These are phyloP conservation scores for Candida tallmaniae DNA, from an alignment of 805 yeast species.

Conservation along the genomic window DNA sequence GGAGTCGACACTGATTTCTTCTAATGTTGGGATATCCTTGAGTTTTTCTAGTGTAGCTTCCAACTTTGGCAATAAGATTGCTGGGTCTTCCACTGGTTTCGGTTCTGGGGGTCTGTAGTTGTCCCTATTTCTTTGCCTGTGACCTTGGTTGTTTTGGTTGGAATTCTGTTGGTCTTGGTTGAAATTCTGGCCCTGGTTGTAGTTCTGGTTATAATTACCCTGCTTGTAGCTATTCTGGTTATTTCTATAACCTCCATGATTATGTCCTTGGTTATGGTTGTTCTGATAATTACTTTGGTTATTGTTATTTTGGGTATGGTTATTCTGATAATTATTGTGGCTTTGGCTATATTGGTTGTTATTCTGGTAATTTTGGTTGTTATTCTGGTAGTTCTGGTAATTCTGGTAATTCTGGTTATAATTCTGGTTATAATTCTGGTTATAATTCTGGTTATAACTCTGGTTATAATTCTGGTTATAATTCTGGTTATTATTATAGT, in stretches of 20 bases:
- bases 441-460: conserved; percentile 4
- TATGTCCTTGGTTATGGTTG: not conserved
- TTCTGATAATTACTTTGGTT: not conserved
- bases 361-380: too few relatives aligned
- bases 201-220: conserved; percentile 1
- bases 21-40: conserved; percentile 41
- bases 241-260: not conserved
- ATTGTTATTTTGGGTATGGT: not conserved
- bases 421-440: too few relatives aligned
- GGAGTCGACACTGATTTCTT: conserved; percentile 47
- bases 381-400: too few relatives aligned
- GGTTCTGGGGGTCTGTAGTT: not conserved
- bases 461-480: conserved; percentile 2
- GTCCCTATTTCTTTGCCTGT: conserved; percentile 1
- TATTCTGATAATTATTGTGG: not conserved
- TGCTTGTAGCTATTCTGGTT: not conserved
- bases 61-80: conserved; percentile 18
- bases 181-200: not conserved
- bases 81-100: conserved; percentile 7
- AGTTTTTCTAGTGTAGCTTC: conserved; percentile 29
- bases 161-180: conserved; percentile 1
- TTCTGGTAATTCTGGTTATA: too few relatives aligned
- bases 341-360: not conserved
- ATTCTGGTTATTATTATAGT: not conserved
- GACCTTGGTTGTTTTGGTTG: not conserved